Evolutionary conservation across 805 yeast species (phyloP).

Genomic region (Saturnispora quitensis): DNA sequence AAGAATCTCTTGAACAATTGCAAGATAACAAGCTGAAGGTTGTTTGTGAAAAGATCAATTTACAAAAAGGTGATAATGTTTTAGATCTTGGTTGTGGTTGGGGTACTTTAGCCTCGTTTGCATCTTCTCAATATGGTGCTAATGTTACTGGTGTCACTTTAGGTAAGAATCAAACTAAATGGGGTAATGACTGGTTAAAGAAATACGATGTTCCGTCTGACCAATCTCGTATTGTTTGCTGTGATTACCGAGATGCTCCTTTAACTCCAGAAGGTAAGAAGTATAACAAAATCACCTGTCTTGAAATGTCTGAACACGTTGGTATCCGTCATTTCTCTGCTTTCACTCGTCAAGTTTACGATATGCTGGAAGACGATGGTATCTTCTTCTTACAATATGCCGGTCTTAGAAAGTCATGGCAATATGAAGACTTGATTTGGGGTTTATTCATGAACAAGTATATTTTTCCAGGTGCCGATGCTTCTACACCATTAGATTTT

Average conservation of each 20-base stretch:
- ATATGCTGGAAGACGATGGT: constrained; percentile 88
- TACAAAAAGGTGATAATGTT: constrained; percentile 62
- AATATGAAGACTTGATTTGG: constrained; percentile 89
- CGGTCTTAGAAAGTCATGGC: constrained; percentile 88
- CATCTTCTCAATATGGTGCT: constrained; percentile 77
- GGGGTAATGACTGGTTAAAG: constrained; percentile 67
- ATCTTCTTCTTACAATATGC: constrained; percentile 80
- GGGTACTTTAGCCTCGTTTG: constrained; percentile 86
- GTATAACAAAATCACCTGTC: constrained; percentile 81
- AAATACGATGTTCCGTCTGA: constrained; percentile 56
- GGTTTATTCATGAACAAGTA: constrained; percentile 94
- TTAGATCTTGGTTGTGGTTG: constrained; percentile 92
- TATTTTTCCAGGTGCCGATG: constrained; percentile 96
- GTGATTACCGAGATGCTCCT: constrained; percentile 89
- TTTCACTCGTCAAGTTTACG: constrained; percentile 72
- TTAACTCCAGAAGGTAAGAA: constrained; percentile 46
- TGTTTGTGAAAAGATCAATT: constrained; percentile 78
- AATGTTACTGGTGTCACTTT: constrained; percentile 82
- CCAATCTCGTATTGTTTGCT: constrained; percentile 73
- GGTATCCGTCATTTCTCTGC: constrained; percentile 77
- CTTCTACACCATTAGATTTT: constrained; percentile 86
- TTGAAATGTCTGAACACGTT: constrained; percentile 95
- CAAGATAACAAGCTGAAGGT: constrained; percentile 86
- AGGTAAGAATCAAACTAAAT: constrained; percentile 84
- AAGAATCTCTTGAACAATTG: constrained; percentile 67